phyloP scores from a whole-genome alignment of 2,329 filamentous ascomycete species.

The Dothideomycetes sp. region DNA sequence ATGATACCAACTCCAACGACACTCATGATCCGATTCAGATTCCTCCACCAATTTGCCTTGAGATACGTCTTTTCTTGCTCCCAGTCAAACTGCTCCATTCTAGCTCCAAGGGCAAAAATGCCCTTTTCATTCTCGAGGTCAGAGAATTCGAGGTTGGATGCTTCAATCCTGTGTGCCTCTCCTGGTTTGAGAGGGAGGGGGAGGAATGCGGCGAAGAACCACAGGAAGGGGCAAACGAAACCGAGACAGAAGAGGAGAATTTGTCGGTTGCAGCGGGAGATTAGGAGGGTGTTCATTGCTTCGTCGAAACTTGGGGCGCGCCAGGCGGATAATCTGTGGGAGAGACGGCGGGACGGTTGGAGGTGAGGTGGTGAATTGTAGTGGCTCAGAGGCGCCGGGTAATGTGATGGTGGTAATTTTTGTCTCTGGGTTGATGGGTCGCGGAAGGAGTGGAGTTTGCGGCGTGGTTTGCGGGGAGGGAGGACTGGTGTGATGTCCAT shows the following conservation, averaged over 20 bases:
- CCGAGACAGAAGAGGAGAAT: conserved; percentile 28
- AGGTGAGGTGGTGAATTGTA: conserved; percentile 22
- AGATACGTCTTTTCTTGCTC: conserved; percentile 24
- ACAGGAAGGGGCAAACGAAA: conserved; percentile 27
- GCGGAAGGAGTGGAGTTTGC: conserved; percentile 6
- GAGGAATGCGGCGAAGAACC: conserved; percentile 28
- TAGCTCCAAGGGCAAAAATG: neutral
- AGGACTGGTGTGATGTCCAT: conserved; percentile 14
- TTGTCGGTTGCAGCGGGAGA: conserved; percentile 26
- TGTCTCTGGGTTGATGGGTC: no score
- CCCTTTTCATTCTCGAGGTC: conserved; percentile 8
- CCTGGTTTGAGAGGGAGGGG: conserved; percentile 24
- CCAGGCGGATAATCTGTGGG: conserved; percentile 24
- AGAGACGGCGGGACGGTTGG: conserved; percentile 18
- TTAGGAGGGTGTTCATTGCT: conserved; percentile 24
- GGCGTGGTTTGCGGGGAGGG: conserved; percentile 3
- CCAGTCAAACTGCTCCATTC: conserved; percentile 18
- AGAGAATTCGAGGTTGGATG: neutral
- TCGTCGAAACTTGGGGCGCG: conserved; percentile 28
- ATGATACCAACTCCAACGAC: conserved; percentile 28
- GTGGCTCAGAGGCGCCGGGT: conserved; percentile 16
- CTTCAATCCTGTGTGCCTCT: conserved; percentile 18
- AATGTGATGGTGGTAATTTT: conserved; percentile 2
- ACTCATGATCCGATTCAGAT: conserved; percentile 30
- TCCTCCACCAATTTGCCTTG: conserved; percentile 30